Conservation (phyloP, 352 stramenopile species). For the Phytophthora pini region DNA sequence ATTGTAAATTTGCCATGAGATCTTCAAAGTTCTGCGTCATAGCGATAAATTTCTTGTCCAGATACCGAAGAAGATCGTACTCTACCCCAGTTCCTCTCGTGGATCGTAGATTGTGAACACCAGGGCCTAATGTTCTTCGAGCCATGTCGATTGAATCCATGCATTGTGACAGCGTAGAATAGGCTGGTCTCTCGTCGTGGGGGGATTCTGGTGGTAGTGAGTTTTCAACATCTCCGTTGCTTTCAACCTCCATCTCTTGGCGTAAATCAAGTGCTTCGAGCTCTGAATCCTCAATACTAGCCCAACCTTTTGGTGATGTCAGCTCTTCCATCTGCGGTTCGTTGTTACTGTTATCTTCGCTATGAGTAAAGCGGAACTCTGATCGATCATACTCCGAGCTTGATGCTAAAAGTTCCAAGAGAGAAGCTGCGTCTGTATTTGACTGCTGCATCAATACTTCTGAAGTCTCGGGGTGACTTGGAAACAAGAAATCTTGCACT, state of each 20-base stretch:
- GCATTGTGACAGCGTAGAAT: conserved; percentile 39
- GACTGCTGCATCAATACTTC: background rate
- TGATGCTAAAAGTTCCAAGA: conserved; percentile 15
- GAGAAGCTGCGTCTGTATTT: background rate
- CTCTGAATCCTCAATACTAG: background rate
- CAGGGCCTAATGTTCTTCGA: conserved; percentile 45
- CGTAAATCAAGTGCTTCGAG: background rate
- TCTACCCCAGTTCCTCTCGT: conserved; percentile 40
- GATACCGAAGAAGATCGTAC: conserved; percentile 38
- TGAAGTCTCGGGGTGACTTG: background rate
- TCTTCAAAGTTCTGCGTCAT: conserved; percentile 34
- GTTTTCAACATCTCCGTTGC: background rate
- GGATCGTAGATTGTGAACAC: conserved; percentile 30
- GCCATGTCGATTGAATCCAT: conserved; percentile 57
- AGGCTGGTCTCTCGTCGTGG: conserved; percentile 11
- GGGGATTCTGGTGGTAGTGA: background rate
- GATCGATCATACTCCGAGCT: conserved; percentile 35
- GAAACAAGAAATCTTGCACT: conserved; percentile 49
- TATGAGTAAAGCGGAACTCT: background rate
- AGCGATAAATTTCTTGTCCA: conserved; percentile 36
- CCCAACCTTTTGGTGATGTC: conserved; percentile 7
- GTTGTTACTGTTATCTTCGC: background rate
- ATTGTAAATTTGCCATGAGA: conserved; percentile 5
- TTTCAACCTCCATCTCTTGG: background rate
- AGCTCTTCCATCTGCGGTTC: conserved; percentile 8